phyloP scores from a whole-genome alignment of 1,284 basidiomycete species.

The Ustilago tritici region DNA sequence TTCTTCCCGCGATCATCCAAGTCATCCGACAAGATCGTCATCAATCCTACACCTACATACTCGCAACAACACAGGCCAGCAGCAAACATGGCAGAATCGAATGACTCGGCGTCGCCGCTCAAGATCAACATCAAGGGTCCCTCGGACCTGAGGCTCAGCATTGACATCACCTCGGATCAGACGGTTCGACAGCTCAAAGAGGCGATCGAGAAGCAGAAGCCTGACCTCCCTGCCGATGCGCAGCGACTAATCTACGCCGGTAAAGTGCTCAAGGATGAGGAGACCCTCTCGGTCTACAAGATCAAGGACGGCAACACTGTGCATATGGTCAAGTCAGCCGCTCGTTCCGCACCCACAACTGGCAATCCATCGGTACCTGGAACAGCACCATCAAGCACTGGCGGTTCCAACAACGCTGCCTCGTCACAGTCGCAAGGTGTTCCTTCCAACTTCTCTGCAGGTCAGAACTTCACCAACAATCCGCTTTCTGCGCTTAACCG shows the following conservation, averaged over 20 bases:
- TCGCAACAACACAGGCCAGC: neutral
- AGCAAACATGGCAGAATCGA: conserved; percentile 33
- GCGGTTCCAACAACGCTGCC: conserved; percentile 32
- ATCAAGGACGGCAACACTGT: conserved; percentile 64
- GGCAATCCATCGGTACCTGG: conserved; percentile 50
- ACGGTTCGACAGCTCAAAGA: conserved; percentile 66
- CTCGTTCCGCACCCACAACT: conserved; percentile 53
- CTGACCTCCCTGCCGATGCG: conserved; percentile 63
- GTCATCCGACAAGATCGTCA: neutral
- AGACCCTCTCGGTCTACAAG: conserved; percentile 62
- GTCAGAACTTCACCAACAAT: conserved; percentile 67
- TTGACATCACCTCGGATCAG: conserved; percentile 54
- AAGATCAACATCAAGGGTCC: conserved; percentile 67
- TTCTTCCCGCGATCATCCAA: neutral
- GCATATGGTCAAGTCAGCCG: conserved; percentile 66
- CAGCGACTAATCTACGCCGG: conserved; percentile 67
- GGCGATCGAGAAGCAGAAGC: conserved; percentile 57
- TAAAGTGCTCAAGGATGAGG: conserved; percentile 67
- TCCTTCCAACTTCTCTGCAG: conserved; percentile 64
- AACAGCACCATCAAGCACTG: conserved; percentile 30
- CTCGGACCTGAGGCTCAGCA: conserved; percentile 61
- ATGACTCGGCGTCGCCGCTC: conserved; percentile 45
- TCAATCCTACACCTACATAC: neutral
- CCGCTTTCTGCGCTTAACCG: conserved; percentile 65
- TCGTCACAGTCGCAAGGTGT: conserved; percentile 60